Evolutionary conservation across 345 rosid species (phyloP).

Genomic region (Excoecaria agallocha): DNA sequence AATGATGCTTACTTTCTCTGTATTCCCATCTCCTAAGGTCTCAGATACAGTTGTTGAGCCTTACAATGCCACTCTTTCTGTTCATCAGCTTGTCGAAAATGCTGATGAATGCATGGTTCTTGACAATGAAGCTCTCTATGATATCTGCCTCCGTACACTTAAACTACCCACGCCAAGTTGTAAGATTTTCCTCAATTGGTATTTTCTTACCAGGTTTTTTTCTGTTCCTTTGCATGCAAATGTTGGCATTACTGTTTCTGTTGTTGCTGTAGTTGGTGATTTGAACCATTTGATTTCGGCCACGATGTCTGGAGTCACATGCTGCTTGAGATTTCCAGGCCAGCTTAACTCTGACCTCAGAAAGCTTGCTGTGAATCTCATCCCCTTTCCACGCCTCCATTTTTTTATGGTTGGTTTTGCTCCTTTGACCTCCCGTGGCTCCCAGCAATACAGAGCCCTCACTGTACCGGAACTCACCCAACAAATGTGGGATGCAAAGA

Average conservation of each 20-base stretch:
- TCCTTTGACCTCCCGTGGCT: constrained; percentile 49
- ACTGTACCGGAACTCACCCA: constrained; percentile 53
- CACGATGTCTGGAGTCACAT: constrained; percentile 74
- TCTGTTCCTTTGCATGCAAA: not conserved
- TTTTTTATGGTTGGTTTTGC: constrained; percentile 63
- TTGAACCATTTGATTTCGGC: constrained; percentile 68
- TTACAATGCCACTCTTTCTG: constrained; percentile 63
- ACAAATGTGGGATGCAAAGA: constrained; percentile 60
- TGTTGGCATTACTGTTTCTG: not conserved
- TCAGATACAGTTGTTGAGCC: constrained; percentile 77
- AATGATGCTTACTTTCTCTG: constrained; percentile 76
- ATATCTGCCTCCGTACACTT: constrained; percentile 64
- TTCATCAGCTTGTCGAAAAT: constrained; percentile 63
- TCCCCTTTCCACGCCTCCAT: constrained; percentile 55
- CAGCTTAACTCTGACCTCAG: constrained; percentile 70
- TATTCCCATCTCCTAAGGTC: constrained; percentile 67
- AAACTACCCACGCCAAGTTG: constrained; percentile 64
- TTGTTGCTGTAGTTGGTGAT: constrained; percentile 50
- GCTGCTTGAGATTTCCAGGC: constrained; percentile 73
- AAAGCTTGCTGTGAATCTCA: constrained; percentile 62
- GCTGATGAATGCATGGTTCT: constrained; percentile 71
- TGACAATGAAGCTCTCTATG: constrained; percentile 64
- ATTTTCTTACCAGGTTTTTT: not conserved
- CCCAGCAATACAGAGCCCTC: constrained; percentile 46
- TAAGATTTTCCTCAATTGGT: constrained; percentile 16